These are phyloP conservation scores for Colletotrichum endophyticum DNA, from an alignment of 2,329 filamentous ascomycete genomes.

Conservation along the genomic window DNA sequence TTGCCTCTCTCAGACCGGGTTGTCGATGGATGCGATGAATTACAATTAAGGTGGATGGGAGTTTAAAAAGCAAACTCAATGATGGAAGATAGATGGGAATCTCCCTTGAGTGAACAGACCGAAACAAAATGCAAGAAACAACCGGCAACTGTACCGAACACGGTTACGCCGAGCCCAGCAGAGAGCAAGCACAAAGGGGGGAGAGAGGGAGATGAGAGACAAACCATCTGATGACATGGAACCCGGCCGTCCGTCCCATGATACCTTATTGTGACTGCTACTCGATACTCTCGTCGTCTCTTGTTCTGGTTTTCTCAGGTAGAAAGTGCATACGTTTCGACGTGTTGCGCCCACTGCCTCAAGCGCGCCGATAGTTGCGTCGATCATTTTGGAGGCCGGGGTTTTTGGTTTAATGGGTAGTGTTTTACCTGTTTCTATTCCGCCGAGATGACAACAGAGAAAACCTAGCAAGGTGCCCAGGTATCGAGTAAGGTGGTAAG, in stretches of 20 bases:
- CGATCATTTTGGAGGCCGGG: not conserved
- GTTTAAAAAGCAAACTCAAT: not conserved
- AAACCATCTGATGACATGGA: not conserved
- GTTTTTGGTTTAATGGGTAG: not conserved
- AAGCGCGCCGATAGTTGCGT: not conserved
- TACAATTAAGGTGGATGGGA: not conserved
- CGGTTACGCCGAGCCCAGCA: not conserved
- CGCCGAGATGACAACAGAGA: not conserved
- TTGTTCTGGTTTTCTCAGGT: not conserved
- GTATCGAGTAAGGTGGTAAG: not conserved
- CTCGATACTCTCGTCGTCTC: not conserved
- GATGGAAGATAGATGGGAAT: not conserved
- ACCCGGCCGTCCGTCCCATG: not conserved
- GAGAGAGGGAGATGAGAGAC: not conserved
- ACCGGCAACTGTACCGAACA: not conserved
- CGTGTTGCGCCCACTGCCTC: slow-evolving; percentile 12
- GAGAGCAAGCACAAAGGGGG: not conserved
- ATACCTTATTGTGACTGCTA: not conserved
- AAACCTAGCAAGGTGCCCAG: not conserved
- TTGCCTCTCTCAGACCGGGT: not conserved
- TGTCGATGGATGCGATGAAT: not conserved
- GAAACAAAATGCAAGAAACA: not conserved
- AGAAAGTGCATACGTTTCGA: not conserved
- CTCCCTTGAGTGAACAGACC: not conserved
- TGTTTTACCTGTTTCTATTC: not conserved